Conservation (phyloP, 2,329 filamentous ascomycete species). For the Alternaria burnsii region DNA sequence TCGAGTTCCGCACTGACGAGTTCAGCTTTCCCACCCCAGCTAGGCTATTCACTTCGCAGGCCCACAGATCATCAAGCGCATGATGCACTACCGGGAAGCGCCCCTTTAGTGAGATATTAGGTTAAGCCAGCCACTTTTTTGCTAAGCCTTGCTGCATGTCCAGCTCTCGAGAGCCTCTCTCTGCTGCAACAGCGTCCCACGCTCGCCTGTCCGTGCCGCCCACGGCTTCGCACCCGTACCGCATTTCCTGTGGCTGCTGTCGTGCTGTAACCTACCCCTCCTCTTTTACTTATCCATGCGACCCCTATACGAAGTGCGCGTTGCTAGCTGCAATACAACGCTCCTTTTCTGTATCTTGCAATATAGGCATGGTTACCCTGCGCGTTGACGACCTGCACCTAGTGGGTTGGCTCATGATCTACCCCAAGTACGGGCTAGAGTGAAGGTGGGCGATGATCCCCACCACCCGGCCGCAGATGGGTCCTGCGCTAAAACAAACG, state of each 20-base stretch:
- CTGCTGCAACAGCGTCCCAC: conserved; percentile 11
- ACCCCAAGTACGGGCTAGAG: conserved; percentile 2
- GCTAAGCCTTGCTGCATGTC: conserved; percentile 40
- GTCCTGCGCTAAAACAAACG: conserved; percentile 44
- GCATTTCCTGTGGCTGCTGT: conserved; percentile 28
- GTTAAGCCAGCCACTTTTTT: conserved; percentile 34
- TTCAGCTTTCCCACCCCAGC: conserved; percentile 6
- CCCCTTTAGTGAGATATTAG: conserved; percentile 20
- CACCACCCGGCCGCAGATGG: conserved; percentile 32
- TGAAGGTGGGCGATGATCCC: conserved; percentile 13
- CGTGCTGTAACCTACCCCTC: conserved; percentile 41
- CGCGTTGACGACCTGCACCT: conserved; percentile 20
- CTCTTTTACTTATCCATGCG: neutral
- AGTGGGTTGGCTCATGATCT: conserved; percentile 14
- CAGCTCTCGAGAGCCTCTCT: conserved; percentile 30
- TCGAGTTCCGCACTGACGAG: conserved; percentile 23
- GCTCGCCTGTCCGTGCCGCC: conserved; percentile 3
- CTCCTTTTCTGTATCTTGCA: conserved; percentile 2
- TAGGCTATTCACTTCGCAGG: conserved; percentile 23
- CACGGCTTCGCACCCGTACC: conserved; percentile 7
- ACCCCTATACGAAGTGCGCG: conserved; percentile 1
- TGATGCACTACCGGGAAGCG: conserved; percentile 17
- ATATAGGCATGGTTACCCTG: conserved; percentile 15
- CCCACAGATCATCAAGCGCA: conserved; percentile 12
- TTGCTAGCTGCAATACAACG: conserved; percentile 18